phyloP scores from a whole-genome alignment of 148 eudicot genomes.

The Heliamphora exappendiculata region DNA sequence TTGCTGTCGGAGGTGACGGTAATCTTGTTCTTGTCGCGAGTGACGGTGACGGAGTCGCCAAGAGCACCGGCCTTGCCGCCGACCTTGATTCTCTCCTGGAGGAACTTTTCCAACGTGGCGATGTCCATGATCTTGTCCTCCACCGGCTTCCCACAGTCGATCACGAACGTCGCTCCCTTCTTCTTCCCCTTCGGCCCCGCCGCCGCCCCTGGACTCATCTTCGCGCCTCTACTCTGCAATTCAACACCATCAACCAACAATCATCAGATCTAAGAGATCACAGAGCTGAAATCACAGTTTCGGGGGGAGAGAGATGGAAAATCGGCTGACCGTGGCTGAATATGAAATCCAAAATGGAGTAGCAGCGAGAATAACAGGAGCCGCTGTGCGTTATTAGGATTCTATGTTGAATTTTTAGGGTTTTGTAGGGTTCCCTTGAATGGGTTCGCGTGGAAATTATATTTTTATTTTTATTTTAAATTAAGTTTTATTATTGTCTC shows the following conservation, averaged over 20 bases:
- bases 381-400: background rate
- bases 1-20: constrained; percentile 29
- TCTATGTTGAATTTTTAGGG: background rate
- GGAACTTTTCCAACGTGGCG: constrained; percentile 39
- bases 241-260: background rate
- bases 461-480: too few relatives aligned
- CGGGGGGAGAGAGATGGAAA: background rate
- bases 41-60: constrained; percentile 32
- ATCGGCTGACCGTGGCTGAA: background rate
- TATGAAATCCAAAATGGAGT: background rate
- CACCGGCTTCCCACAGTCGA: constrained; percentile 43
- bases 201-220: constrained; percentile 36
- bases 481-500: too few relatives aligned
- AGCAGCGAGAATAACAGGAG: background rate
- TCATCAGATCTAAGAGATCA: background rate
- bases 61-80: constrained; percentile 48
- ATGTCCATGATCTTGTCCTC: constrained; percentile 50
- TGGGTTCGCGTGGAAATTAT: too few relatives aligned
- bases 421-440: background rate
- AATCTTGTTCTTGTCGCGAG: constrained; percentile 44
- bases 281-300: too few relatives aligned
- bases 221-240: constrained; percentile 8
- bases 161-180: constrained; percentile 37
- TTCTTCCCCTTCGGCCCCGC: constrained; percentile 38
- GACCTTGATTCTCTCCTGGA: constrained; percentile 42